phyloP scores from a whole-genome alignment of 2,329 filamentous ascomycete species.

The Neonectria ditissima region DNA sequence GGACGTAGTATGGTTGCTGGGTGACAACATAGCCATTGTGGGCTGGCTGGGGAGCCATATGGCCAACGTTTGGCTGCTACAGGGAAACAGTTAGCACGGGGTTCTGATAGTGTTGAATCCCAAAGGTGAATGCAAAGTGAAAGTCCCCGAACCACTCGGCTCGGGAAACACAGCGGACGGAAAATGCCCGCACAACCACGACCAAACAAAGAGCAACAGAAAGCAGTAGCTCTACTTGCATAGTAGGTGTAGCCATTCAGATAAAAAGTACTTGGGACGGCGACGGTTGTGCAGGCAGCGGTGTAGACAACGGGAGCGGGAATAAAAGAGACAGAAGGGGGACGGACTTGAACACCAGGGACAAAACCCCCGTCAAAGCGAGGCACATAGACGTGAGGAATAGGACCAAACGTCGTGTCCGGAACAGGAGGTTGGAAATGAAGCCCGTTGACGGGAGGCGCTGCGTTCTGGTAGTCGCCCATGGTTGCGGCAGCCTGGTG shows the following conservation, averaged over 20 bases:
- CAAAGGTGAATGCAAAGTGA: not conserved
- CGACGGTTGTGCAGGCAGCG: constrained; percentile 44
- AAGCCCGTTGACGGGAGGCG: constrained; percentile 57
- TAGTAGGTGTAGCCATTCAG: constrained; percentile 51
- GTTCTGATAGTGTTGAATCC: not conserved
- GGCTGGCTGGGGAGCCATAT: constrained; percentile 43
- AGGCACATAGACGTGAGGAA: constrained; percentile 67
- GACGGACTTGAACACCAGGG: constrained; percentile 50
- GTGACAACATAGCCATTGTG: constrained; percentile 47
- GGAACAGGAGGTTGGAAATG: constrained; percentile 71
- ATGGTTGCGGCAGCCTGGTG: constrained; percentile 41
- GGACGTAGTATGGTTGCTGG: constrained; percentile 49
- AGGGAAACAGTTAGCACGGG: constrained; percentile 33
- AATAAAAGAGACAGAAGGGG: constrained; percentile 46
- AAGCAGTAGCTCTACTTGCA: constrained; percentile 51
- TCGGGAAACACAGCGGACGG: not conserved
- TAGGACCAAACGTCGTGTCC: constrained; percentile 67
- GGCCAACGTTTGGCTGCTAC: constrained; percentile 49
- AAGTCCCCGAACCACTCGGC: constrained; percentile 17
- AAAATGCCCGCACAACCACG: constrained; percentile 1
- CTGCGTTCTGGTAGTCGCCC: constrained; percentile 58
- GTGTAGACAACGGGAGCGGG: constrained; percentile 36
- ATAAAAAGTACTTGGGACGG: constrained; percentile 50
- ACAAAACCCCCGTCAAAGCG: constrained; percentile 58
- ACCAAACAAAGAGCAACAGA: constrained; percentile 19